These are phyloP conservation scores for Selaginella moellendorffii DNA, from an alignment of 75 land plant genomes.

Conservation along the genomic window DNA sequence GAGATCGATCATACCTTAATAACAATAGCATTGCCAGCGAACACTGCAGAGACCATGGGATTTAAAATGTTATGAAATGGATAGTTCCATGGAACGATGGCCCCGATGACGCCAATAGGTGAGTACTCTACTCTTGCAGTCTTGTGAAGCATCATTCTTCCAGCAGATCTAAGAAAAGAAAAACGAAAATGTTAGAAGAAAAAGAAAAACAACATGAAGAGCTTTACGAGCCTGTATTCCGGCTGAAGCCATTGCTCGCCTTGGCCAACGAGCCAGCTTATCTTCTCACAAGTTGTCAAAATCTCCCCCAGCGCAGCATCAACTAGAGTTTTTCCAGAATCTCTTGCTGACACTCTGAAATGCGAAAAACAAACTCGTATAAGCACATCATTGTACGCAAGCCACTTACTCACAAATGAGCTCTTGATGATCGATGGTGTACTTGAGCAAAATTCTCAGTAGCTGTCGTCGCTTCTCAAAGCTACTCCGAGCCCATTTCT, in stretches of 20 bases:
- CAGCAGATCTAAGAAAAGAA: slow-evolving; percentile 44
- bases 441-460: slow-evolving; percentile 62
- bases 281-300: slow-evolving; percentile 92
- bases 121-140: slow-evolving; percentile 73
- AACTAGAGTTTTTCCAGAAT: slow-evolving; percentile 88
- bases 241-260: slow-evolving; percentile 86
- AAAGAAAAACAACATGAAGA: neutral
- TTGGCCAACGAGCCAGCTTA: slow-evolving; percentile 74
- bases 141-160: slow-evolving; percentile 77
- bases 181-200: too few relatives aligned
- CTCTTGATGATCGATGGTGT: slow-evolving; percentile 81
- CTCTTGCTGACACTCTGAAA: slow-evolving; percentile 59
- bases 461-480: slow-evolving; percentile 71
- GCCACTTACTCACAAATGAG: slow-evolving; percentile 77
- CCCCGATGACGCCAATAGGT: slow-evolving; percentile 87
- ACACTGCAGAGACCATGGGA: slow-evolving; percentile 85
- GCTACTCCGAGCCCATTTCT: slow-evolving; percentile 60
- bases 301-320: slow-evolving; percentile 92
- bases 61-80: slow-evolving; percentile 91
- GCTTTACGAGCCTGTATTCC: slow-evolving; percentile 56
- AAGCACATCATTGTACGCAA: neutral
- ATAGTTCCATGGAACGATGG: slow-evolving; percentile 95
- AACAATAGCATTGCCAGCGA: slow-evolving; percentile 70
- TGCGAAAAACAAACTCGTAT: neutral
- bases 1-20: too few relatives aligned